A percentile compares a stretch with the other conserved stretches of the same genome.
Evolutionary conservation across 495 filamentous ascomycete genomes (phyloP).

Genomic region (Penicillium arizonense): DNA sequence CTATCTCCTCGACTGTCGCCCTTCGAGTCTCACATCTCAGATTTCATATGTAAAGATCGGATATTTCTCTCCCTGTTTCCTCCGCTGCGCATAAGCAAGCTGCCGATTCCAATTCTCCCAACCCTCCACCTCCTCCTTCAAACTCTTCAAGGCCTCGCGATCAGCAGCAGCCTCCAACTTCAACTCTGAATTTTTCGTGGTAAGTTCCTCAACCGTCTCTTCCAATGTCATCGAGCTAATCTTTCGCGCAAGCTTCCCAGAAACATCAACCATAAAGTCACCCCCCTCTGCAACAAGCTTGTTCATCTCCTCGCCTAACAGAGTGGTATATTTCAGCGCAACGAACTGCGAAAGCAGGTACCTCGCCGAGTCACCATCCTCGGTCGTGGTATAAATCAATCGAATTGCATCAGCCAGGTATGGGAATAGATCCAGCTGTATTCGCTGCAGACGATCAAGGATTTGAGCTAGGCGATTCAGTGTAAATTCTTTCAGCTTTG

Average conservation of each 20-base stretch:
- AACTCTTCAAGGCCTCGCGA: neutral
- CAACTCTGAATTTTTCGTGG: neutral
- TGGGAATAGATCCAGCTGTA: neutral
- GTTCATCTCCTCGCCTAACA: neutral
- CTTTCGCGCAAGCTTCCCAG: constrained; percentile 4
- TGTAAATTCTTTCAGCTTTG: neutral
- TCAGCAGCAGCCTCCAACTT: neutral
- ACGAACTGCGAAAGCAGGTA: constrained; percentile 8
- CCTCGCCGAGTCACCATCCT: neutral
- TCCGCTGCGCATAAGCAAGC: neutral
- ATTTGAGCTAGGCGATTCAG: constrained; percentile 1
- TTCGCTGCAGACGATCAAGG: neutral
- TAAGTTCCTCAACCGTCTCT: neutral
- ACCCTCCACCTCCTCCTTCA: neutral
- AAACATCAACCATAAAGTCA: constrained; percentile 9
- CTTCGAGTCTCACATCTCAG: neutral
- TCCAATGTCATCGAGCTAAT: neutral
- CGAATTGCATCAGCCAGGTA: constrained; percentile 5
- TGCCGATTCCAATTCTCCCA: neutral
- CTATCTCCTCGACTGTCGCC: too few relatives aligned
- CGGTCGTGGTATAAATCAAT: constrained; percentile 1
- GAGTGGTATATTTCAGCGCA: neutral
- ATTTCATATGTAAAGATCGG: neutral
- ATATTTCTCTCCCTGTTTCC: neutral
- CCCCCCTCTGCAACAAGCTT: constrained; percentile 3